Evolutionary conservation across 768 basidiomycete genomes (phyloP).

Genomic region (Psilocybe cyanescens): DNA sequence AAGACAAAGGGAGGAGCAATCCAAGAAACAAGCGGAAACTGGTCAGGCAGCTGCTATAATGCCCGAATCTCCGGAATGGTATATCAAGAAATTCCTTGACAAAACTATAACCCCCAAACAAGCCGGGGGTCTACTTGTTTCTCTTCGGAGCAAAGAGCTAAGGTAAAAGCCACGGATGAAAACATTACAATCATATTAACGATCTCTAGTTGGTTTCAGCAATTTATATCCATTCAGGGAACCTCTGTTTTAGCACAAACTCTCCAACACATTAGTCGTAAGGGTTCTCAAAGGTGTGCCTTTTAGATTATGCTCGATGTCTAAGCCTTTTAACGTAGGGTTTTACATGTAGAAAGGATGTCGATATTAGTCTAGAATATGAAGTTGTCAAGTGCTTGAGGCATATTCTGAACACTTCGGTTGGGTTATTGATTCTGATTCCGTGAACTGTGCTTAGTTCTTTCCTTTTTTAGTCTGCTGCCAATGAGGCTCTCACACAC

Average conservation of each 20-base stretch:
- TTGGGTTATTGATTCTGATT: slow-evolving; percentile 11
- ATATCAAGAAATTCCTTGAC: slow-evolving; percentile 89
- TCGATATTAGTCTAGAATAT: slow-evolving; percentile 77
- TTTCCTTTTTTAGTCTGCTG: slow-evolving; percentile 51
- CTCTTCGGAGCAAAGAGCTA: slow-evolving; percentile 78
- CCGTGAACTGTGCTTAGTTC: slow-evolving; percentile 5
- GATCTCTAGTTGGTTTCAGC: slow-evolving; percentile 72
- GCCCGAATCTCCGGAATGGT: slow-evolving; percentile 89
- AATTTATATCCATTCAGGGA: slow-evolving; percentile 79
- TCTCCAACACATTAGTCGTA: slow-evolving; percentile 75
- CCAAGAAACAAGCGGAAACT: slow-evolving; percentile 60
- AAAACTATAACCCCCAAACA: slow-evolving; percentile 83
- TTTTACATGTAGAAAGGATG: slow-evolving; percentile 48
- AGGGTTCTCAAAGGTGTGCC: slow-evolving; percentile 61
- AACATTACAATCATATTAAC: slow-evolving; percentile 9
- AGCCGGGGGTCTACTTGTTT: slow-evolving; percentile 75
- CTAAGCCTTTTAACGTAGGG: not conserved
- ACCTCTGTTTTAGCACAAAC: slow-evolving; percentile 83
- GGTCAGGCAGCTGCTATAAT: slow-evolving; percentile 56
- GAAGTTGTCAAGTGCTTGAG: slow-evolving; percentile 90
- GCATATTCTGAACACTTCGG: slow-evolving; percentile 69
- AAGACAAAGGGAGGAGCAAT: slow-evolving; percentile 64
- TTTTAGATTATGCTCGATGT: not conserved
- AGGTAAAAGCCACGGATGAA: slow-evolving; percentile 49
- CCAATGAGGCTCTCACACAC: slow-evolving; percentile 75